These are phyloP conservation scores for Combretum micranthum DNA, from an alignment of 345 rosid genomes.

Conservation along the genomic window DNA sequence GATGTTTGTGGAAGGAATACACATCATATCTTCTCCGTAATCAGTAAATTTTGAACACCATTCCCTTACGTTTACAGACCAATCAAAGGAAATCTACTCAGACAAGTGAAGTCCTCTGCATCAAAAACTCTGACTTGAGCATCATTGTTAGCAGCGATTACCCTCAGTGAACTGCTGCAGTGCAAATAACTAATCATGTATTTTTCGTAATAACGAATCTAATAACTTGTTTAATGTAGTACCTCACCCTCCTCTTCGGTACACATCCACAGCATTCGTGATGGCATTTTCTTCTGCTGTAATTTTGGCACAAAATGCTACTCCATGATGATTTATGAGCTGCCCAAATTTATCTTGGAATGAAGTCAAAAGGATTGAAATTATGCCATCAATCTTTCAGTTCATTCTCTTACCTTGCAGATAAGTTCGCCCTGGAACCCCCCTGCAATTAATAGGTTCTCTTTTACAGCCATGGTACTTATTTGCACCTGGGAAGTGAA, in stretches of 20 bases:
- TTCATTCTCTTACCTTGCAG: conserved; percentile 29
- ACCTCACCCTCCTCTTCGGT: conserved; percentile 4
- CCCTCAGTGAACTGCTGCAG: conserved; percentile 53
- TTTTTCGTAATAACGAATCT: too few species aligned
- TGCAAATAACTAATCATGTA: neutral
- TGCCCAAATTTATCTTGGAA: conserved; percentile 10
- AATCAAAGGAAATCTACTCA: conserved; percentile 43
- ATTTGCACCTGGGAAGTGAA: conserved; percentile 43
- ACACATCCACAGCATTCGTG: conserved; percentile 70
- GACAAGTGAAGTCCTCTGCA: conserved; percentile 41
- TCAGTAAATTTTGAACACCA: neutral
- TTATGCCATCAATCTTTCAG: too few species aligned
- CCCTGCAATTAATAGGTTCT: conserved; percentile 40
- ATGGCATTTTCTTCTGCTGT: conserved; percentile 59
- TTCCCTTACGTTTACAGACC: conserved; percentile 74
- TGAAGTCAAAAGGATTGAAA: neutral
- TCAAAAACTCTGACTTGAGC: conserved; percentile 47
- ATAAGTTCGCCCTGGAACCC: conserved; percentile 54
- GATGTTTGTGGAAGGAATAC: too few species aligned
- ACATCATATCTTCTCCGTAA: too few species aligned
- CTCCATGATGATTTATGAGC: conserved; percentile 49
- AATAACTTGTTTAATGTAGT: neutral
- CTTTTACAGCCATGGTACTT: conserved; percentile 43
- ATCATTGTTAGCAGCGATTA: conserved; percentile 57
- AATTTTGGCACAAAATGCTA: conserved; percentile 50